Conservation (phyloP, 108 stramenopile genomes). For the Seminavis robusta region DNA sequence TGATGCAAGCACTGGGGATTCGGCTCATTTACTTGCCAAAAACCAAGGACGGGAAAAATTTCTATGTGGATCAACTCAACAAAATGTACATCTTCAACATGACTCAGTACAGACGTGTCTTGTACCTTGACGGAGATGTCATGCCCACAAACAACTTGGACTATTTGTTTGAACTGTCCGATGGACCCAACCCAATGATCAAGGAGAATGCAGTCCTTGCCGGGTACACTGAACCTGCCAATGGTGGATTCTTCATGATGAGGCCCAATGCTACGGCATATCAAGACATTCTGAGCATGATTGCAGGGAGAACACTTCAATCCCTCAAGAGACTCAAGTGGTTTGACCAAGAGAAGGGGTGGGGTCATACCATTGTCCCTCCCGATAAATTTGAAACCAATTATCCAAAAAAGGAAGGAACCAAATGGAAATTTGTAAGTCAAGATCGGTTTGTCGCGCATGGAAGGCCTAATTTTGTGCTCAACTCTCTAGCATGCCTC, state of each 20-base stretch:
- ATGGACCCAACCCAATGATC: not conserved
- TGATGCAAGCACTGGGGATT: slow-evolving; percentile 18
- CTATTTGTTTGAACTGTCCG: slow-evolving; percentile 37
- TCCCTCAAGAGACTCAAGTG: slow-evolving; percentile 19
- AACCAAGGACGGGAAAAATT: slow-evolving; percentile 15
- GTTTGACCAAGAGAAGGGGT: slow-evolving; percentile 17
- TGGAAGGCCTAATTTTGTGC: slow-evolving; percentile 50
- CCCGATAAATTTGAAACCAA: slow-evolving; percentile 1
- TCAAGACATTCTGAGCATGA: slow-evolving; percentile 1
- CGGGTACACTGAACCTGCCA: slow-evolving; percentile 26
- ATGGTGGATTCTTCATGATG: slow-evolving; percentile 43
- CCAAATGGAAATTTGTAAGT: slow-evolving; percentile 41
- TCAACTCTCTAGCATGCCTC: slow-evolving; percentile 29
- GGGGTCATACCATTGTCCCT: slow-evolving; percentile 20
- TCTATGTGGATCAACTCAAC: slow-evolving; percentile 31
- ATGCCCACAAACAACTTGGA: slow-evolving; percentile 53
- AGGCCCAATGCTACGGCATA: not conserved
- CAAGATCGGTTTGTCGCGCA: slow-evolving; percentile 42
- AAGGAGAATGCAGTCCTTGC: slow-evolving; percentile 38
- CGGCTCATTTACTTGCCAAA: slow-evolving; percentile 28
- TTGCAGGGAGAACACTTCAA: slow-evolving; percentile 11
- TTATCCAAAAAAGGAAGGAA: no score
- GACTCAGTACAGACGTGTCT: slow-evolving; percentile 42
- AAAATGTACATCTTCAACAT: slow-evolving; percentile 43
- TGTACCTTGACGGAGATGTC: slow-evolving; percentile 61